Conservation (phyloP, 2,329 filamentous ascomycete genomes). For the Trichoderma gracile region DNA sequence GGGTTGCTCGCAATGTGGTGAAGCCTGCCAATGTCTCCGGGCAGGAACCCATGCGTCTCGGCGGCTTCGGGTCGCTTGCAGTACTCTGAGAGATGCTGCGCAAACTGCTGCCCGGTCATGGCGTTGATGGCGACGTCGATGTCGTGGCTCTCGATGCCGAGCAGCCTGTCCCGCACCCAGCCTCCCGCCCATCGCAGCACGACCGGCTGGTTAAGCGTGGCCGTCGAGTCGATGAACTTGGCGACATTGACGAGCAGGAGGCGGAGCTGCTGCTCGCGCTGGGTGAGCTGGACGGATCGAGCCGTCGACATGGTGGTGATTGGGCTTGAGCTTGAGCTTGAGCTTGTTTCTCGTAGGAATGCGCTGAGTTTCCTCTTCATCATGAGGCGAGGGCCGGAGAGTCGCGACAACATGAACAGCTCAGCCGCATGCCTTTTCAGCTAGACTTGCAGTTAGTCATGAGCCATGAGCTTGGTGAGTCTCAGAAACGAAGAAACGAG, state of each 20-base stretch:
- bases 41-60: conserved; percentile 59
- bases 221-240: conserved; percentile 54
- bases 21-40: conserved; percentile 68
- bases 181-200: conserved; percentile 79
- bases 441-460: not conserved
- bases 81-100: conserved; percentile 67
- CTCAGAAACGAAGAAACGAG: not conserved
- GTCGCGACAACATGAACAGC: conserved; percentile 32
- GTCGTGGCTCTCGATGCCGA: conserved; percentile 71
- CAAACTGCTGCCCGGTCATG: conserved; percentile 80
- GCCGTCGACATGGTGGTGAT: conserved; percentile 29
- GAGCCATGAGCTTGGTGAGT: no score
- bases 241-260: conserved; percentile 82
- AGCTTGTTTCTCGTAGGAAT: conserved; percentile 31
- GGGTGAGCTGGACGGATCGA: conserved; percentile 56
- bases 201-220: conserved; percentile 54
- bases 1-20: conserved; percentile 91
- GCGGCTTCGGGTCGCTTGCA: conserved; percentile 61
- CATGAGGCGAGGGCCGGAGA: conserved; percentile 29
- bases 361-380: conserved; percentile 42
- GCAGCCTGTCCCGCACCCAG: conserved; percentile 83
- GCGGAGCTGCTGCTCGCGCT: conserved; percentile 70
- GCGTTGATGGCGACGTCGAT: conserved; percentile 84
- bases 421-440: not conserved
- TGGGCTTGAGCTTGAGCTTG: not conserved